Evolutionary conservation across 2,329 filamentous ascomycete species (phyloP).

Genomic region (Diaporthe longicolla): DNA sequence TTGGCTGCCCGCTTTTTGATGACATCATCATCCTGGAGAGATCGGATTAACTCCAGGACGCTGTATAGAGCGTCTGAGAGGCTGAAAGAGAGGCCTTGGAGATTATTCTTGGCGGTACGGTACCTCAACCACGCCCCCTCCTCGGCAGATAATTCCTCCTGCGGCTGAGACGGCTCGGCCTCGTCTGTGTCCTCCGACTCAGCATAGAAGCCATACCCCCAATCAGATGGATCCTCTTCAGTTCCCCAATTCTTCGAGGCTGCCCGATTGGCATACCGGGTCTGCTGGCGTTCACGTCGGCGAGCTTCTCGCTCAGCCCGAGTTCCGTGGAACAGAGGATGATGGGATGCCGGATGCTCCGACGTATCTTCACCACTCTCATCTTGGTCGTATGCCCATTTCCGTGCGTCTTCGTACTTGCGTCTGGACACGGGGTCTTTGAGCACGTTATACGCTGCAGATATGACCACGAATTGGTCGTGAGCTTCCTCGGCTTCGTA

Average conservation of each 20-base stretch:
- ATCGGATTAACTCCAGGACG: neutral
- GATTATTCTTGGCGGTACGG: neutral
- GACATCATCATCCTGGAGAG: neutral
- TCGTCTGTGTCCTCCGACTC: neutral
- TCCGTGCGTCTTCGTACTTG: neutral
- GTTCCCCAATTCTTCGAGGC: neutral
- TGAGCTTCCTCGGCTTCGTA: neutral
- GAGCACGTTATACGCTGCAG: constrained; percentile 3
- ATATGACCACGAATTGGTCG: neutral
- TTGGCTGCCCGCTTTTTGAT: neutral
- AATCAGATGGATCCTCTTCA: neutral
- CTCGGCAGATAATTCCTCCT: neutral
- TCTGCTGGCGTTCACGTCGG: neutral
- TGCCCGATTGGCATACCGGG: neutral
- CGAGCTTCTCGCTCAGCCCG: neutral
- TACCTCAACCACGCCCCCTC: neutral
- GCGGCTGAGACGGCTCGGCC: too few relatives aligned
- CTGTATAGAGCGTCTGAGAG: neutral
- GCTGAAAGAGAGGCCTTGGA: neutral
- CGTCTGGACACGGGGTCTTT: neutral
- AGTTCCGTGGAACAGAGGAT: neutral
- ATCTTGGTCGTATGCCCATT: too few relatives aligned
- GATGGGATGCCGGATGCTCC: neutral
- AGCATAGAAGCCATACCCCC: too few relatives aligned
- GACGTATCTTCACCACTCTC: neutral